A percentile compares a stretch with the other conserved stretches of the same genome.
phyloP scores from a whole-genome alignment of 495 filamentous ascomycete species.

The Penicillium cinerascens region DNA sequence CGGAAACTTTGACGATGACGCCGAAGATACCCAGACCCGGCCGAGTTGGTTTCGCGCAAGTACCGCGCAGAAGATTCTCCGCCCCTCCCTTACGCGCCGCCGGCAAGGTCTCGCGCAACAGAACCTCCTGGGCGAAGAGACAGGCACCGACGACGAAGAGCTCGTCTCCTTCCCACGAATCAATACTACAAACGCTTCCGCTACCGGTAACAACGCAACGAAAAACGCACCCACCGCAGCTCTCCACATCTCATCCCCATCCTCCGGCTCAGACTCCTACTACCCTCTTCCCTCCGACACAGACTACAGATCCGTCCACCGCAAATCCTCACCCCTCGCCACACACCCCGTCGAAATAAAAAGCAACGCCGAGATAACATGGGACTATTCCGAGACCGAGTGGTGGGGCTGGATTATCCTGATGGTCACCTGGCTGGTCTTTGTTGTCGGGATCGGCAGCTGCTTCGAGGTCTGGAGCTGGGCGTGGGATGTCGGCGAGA shows the following conservation, averaged over 20 bases:
- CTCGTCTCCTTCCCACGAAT: conserved; percentile 53
- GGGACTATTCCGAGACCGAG: conserved; percentile 89
- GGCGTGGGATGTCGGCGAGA: conserved; percentile 99
- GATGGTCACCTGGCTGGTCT: conserved; percentile 85
- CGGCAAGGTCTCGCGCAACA: conserved; percentile 42
- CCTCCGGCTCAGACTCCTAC: conserved; percentile 67
- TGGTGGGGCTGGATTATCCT: conserved; percentile 97
- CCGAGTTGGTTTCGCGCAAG: conserved; percentile 28
- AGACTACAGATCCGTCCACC: conserved; percentile 39
- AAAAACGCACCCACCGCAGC: conserved; percentile 5
- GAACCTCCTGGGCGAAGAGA: conserved; percentile 59
- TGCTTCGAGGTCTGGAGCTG: conserved; percentile 98
- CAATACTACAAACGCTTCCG: conserved; percentile 16
- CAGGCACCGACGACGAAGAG: conserved; percentile 80
- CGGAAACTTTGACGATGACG: conserved; percentile 20
- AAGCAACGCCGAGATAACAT: conserved; percentile 46
- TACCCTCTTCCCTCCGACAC: conserved; percentile 46
- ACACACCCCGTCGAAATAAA: conserved; percentile 39
- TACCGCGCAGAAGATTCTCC: conserved; percentile 20
- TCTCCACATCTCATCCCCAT: conserved; percentile 40
- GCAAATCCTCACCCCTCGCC: conserved; percentile 56
- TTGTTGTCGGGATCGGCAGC: conserved; percentile 92
- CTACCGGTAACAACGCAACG: conserved; percentile 9
- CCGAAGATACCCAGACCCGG: conserved; percentile 2
- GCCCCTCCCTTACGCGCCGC: conserved; percentile 20